Percentiles rank a stretch among this genome's conserved stretches.
phyloP scores from a whole-genome alignment of 2,329 filamentous ascomycete genomes.

The Nemania sp. region DNA sequence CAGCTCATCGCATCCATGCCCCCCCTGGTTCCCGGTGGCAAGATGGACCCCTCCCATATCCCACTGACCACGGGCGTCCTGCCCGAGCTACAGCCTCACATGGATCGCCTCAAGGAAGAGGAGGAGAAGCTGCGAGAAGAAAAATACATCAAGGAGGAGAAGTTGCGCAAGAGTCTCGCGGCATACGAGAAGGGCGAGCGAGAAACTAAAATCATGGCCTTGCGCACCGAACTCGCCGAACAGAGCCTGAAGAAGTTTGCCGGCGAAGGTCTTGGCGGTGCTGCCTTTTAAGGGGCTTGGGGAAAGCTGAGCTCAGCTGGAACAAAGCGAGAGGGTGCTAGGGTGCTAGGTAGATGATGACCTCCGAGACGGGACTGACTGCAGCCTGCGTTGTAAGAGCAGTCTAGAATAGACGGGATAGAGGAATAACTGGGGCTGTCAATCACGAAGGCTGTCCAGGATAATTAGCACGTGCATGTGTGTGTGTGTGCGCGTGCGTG shows the following conservation, averaged over 20 bases:
- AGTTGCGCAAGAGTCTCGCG: constrained; percentile 56
- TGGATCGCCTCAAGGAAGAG: constrained; percentile 59
- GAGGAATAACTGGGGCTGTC: no score
- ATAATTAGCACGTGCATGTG: no score
- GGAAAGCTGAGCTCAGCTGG: neutral
- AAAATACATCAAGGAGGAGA: constrained; percentile 57
- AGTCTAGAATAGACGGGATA: no score
- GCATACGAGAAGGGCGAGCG: constrained; percentile 60
- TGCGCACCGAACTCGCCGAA: constrained; percentile 61
- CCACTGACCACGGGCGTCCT: constrained; percentile 53
- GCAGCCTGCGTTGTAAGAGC: no score
- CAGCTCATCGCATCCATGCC: constrained; percentile 57
- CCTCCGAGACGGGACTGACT: no score
- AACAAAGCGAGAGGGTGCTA: no score
- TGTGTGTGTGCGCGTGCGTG: no score
- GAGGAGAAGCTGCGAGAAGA: constrained; percentile 62
- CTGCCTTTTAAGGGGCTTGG: constrained; percentile 51
- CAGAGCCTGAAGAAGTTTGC: constrained; percentile 60
- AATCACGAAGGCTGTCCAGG: no score
- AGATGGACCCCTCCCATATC: constrained; percentile 53
- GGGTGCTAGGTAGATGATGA: no score
- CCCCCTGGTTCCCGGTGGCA: constrained; percentile 58
- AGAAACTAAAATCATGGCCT: constrained; percentile 58
- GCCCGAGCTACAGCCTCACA: constrained; percentile 59
- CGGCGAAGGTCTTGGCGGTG: constrained; percentile 59